Percentiles rank a stretch among this genome's conserved stretches.
phyloP scores from a whole-genome alignment of 176 grass and related monocot genomes.

The Oryza coarctata region DNA sequence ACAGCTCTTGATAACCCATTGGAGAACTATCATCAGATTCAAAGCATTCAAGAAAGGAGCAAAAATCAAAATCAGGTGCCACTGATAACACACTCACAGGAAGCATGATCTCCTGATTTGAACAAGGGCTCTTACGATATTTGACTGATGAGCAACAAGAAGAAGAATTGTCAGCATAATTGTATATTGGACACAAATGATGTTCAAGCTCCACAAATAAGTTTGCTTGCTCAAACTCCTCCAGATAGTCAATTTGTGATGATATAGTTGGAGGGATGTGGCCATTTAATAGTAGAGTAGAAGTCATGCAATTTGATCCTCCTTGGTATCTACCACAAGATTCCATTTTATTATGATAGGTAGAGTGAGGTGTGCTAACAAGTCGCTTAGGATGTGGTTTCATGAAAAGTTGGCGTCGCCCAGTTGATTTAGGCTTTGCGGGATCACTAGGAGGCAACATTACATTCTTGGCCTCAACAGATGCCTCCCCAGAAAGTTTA shows the following conservation, averaged over 20 bases:
- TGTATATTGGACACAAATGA: slow-evolving; percentile 66
- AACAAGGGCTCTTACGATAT: slow-evolving; percentile 21
- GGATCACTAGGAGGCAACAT: slow-evolving; percentile 84
- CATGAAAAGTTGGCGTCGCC: slow-evolving; percentile 77
- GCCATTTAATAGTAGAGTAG: slow-evolving; percentile 20
- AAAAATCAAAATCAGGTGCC: slow-evolving; percentile 61
- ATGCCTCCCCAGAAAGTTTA: slow-evolving; percentile 82
- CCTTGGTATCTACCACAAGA: slow-evolving; percentile 57
- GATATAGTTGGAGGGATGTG: slow-evolving; percentile 9
- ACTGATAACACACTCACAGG: slow-evolving; percentile 15
- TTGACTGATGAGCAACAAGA: slow-evolving; percentile 37
- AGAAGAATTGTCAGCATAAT: slow-evolving; percentile 44
- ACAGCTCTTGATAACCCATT: slow-evolving; percentile 72
- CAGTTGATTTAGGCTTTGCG: slow-evolving; percentile 69
- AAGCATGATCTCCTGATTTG: slow-evolving; percentile 28
- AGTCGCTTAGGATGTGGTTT: slow-evolving; percentile 75
- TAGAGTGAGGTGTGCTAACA: slow-evolving; percentile 45
- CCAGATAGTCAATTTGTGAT: slow-evolving; percentile 53
- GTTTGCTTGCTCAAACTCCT: slow-evolving; percentile 71
- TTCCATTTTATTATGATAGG: slow-evolving; percentile 50
- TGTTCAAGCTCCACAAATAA: slow-evolving; percentile 69
- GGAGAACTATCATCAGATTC: slow-evolving; percentile 59
- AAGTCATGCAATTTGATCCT: slow-evolving; percentile 19
- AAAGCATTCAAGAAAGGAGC: slow-evolving; percentile 73
- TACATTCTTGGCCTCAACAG: slow-evolving; percentile 92